A percentile compares a stretch with the other conserved stretches of the same genome.
Evolutionary conservation across 2,329 filamentous ascomycete species (phyloP).

Genomic region (Cordyceps pruinosa): DNA sequence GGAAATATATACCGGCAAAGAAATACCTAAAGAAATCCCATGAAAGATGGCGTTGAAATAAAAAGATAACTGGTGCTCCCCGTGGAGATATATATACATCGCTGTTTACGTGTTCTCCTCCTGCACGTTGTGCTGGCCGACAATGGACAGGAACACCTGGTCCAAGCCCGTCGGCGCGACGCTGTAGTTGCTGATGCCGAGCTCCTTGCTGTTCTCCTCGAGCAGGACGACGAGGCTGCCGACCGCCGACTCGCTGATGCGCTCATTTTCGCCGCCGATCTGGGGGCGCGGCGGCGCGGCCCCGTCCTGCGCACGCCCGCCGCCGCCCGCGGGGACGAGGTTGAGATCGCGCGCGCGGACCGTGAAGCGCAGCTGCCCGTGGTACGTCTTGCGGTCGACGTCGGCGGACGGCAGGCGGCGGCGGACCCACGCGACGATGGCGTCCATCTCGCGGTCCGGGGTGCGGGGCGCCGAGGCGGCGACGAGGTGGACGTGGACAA

Average conservation of each 20-base stretch:
- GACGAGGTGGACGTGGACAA: constrained; percentile 76
- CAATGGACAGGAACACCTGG: constrained; percentile 83
- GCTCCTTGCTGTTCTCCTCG: constrained; percentile 59
- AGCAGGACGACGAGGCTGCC: constrained; percentile 64
- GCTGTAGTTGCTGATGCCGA: constrained; percentile 80
- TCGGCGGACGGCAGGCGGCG: constrained; percentile 54
- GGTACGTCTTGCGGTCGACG: constrained; percentile 68
- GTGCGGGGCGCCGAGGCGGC: constrained; percentile 69
- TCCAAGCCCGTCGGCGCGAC: constrained; percentile 83
- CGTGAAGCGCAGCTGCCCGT: constrained; percentile 82
- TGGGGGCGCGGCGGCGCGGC: neutral
- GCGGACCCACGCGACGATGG: constrained; percentile 59
- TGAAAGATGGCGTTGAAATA: neutral
- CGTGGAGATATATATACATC: neutral
- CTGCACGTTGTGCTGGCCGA: constrained; percentile 68
- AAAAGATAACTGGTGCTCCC: no score
- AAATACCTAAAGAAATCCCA: neutral
- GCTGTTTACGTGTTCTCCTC: constrained; percentile 51
- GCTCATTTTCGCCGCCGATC: neutral
- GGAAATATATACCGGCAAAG: no score
- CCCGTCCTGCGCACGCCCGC: constrained; percentile 18
- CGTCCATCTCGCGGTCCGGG: constrained; percentile 57
- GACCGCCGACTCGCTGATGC: constrained; percentile 45
- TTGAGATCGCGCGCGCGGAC: constrained; percentile 48
- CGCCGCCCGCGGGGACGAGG: neutral